A percentile compares a stretch with the other conserved stretches of the same genome.
Evolutionary conservation across 2,329 filamentous ascomycete genomes (phyloP).

Genomic region (Penicillium olsonii): DNA sequence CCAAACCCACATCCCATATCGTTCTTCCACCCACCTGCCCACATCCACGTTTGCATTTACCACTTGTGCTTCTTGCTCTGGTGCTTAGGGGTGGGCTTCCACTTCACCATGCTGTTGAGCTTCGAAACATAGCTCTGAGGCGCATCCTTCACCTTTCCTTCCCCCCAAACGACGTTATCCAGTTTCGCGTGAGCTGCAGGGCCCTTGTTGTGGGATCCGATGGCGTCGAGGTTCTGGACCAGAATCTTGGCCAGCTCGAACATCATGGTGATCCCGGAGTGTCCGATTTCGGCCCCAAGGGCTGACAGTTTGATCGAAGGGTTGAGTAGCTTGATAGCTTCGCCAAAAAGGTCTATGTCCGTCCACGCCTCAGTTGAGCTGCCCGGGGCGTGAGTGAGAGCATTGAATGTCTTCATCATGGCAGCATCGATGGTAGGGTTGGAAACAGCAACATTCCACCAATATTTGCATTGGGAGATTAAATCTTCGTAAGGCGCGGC

Average conservation of each 20-base stretch:
- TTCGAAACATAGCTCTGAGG: neutral
- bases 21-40: too few relatives aligned
- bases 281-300: slow-evolving; percentile 6
- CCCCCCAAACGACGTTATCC: neutral
- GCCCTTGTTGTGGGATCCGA: slow-evolving; percentile 35
- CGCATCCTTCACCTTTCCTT: neutral
- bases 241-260: slow-evolving; percentile 31
- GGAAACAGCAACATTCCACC: slow-evolving; percentile 43
- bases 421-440: slow-evolving; percentile 35
- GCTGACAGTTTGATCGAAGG: neutral
- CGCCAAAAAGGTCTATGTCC: slow-evolving; percentile 29
- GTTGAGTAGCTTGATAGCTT: neutral
- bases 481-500: slow-evolving; percentile 29
- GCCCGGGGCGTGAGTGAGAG: slow-evolving; percentile 38
- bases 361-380: slow-evolving; percentile 36
- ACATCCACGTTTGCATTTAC: neutral
- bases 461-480: slow-evolving; percentile 34
- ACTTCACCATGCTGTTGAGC: neutral
- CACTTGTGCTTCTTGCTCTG: neutral
- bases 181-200: neutral
- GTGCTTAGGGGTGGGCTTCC: neutral
- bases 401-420: slow-evolving; percentile 19
- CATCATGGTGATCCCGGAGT: slow-evolving; percentile 3
- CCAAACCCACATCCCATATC: neutral
- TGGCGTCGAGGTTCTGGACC: slow-evolving; percentile 39